Evolutionary conservation across 1,284 basidiomycete species (phyloP), one percentile per base, ranked within the genome.

Genomic region (Apiotrichum montevideense): DNA sequence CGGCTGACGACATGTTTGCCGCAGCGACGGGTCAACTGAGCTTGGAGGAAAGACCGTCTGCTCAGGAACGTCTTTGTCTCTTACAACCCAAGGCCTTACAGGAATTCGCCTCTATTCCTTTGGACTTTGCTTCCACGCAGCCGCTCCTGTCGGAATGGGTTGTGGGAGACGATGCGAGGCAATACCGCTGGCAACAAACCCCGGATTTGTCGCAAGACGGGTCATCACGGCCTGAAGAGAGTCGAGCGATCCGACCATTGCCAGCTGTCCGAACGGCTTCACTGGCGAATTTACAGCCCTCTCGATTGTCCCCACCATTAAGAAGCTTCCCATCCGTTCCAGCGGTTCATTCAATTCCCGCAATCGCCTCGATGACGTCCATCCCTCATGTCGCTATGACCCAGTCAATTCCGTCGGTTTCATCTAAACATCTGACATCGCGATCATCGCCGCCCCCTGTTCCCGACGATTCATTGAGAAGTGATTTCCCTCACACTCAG

Each of bases 121-220:
- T 8, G 3, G 39, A 42, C 32, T 50, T 41, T 42, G 37, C 32
- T 7, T 29, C 48, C 29, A 41, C 41, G 2, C 44, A 46, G 3
- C 39, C 54, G 8, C 45, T 72, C 32, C 47, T 73, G 29, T 49
- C 42, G 3, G 68, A 72, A 37, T 73, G 71, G 71, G 57, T 41
- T 3, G 2, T 67, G 1, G 65, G 66, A 0, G 41, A 55, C 4
- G 54, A 63, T 51, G 65, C 63, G 6, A 14, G 2, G 2, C 21
- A 46, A 6, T 66, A 67, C 47, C 13, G 34, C 10, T 73, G 71
- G 71, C 8, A 45, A 11, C 4, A 10, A 21, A 21, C 21, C 21
- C 21, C 21, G 21, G 21, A 21, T 21, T 21, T 21, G 21, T 21
- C 9, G 2, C 29, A 29, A 6, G 48, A 21, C 21, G 2, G 29